Conservation (phyloP, 768 basidiomycete species). For the Coprinopsis cinerea region DNA sequence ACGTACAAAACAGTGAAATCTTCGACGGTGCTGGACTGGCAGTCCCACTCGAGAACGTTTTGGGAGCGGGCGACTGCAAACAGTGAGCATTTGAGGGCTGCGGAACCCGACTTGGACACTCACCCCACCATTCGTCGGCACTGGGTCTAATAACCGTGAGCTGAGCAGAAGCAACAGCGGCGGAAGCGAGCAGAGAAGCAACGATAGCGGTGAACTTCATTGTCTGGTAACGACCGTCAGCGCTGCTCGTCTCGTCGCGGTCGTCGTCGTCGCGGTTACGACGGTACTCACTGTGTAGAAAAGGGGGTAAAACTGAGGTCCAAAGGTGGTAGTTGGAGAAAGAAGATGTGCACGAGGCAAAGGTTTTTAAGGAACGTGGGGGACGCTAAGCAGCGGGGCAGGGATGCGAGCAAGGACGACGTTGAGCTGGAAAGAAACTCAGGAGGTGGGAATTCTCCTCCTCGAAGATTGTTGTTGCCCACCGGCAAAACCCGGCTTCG, state of each 20-base stretch:
- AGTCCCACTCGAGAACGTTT: conserved; percentile 61
- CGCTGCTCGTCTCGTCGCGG: neutral
- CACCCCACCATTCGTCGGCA: conserved; percentile 56
- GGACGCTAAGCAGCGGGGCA: conserved; percentile 3
- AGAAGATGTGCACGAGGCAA: neutral
- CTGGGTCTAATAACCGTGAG: conserved; percentile 42
- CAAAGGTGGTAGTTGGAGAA: no score
- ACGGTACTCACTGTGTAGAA: neutral
- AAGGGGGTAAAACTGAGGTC: neutral
- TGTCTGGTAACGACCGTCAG: neutral
- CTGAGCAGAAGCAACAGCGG: conserved; percentile 34
- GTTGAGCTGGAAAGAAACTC: neutral
- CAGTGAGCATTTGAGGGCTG: neutral
- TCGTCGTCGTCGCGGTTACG: neutral
- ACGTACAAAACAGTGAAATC: conserved; percentile 53
- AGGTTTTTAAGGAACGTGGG: conserved; percentile 5
- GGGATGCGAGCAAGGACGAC: neutral
- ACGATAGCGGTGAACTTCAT: conserved; percentile 11
- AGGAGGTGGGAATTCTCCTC: neutral
- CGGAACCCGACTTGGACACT: conserved; percentile 18
- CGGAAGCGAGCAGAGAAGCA: conserved; percentile 28
- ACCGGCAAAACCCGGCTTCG: no score
- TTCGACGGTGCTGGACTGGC: conserved; percentile 28
- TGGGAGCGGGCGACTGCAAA: conserved; percentile 44
- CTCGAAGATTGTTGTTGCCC: no score